Evolutionary conservation across 1,139 yeast genomes (phyloP).

Genomic region (Suhomyces kunorum): DNA sequence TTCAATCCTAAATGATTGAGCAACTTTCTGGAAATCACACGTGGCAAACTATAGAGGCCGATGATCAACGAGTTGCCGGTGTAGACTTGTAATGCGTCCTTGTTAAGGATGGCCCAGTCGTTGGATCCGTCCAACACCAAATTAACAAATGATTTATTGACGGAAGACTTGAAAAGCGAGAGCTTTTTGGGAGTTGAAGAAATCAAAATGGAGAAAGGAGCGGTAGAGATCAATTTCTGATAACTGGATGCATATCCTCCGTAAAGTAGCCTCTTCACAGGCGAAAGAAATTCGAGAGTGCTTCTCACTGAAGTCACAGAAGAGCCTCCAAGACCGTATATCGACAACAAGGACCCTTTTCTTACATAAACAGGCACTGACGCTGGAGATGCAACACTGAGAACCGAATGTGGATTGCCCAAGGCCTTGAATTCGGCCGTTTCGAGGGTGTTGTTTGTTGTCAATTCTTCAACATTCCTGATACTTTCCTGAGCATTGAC

Average conservation of each 20-base stretch:
- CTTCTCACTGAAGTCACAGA: slow-evolving; percentile 29
- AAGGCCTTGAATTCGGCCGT: slow-evolving; percentile 36
- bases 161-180: slow-evolving; percentile 18
- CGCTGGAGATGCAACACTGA: slow-evolving; percentile 54
- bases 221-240: slow-evolving; percentile 50
- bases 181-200: slow-evolving; percentile 28
- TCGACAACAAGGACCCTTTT: slow-evolving; percentile 50
- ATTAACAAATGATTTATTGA: slow-evolving; percentile 41
- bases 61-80: slow-evolving; percentile 52
- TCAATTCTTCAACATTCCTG: slow-evolving; percentile 14
- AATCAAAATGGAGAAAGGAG: slow-evolving; percentile 47
- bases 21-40: slow-evolving; percentile 36
- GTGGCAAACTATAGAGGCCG: slow-evolving; percentile 41
- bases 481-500: slow-evolving; percentile 17
- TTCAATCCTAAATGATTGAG: slow-evolving; percentile 27
- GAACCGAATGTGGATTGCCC: slow-evolving; percentile 47
- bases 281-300: slow-evolving; percentile 33
- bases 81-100: slow-evolving; percentile 49
- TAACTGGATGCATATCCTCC: slow-evolving; percentile 46
- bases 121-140: slow-evolving; percentile 54
- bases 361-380: slow-evolving; percentile 54
- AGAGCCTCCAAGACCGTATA: slow-evolving; percentile 36
- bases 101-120: slow-evolving; percentile 62
- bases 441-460: slow-evolving; percentile 13
- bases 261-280: slow-evolving; percentile 40